Percentiles rank a stretch among this genome's conserved stretches.
Evolutionary conservation across 768 basidiomycete genomes (phyloP).

Genomic region (Trichaptum fuscoviolaceum): DNA sequence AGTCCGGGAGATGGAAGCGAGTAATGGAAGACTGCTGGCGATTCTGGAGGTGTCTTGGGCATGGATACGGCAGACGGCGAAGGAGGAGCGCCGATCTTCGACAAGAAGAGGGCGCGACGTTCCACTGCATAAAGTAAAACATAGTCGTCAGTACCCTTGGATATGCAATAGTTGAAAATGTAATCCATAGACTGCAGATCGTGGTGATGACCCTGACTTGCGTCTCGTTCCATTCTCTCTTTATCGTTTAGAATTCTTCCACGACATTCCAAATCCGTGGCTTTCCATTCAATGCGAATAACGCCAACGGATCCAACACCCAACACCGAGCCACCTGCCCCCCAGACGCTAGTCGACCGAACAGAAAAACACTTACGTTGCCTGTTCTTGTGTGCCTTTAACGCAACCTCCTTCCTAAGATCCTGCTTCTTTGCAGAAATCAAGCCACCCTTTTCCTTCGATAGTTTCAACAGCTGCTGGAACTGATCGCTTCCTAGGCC

Average conservation of each 20-base stretch:
- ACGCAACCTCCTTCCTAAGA: conserved; percentile 69
- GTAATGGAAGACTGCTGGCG: conserved; percentile 64
- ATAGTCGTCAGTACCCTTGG: conserved; percentile 6
- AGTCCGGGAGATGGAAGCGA: conserved; percentile 64
- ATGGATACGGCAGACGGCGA: conserved; percentile 51
- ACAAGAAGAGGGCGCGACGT: conserved; percentile 70
- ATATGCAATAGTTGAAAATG: background rate
- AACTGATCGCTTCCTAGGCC: conserved; percentile 63
- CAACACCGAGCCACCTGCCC: background rate
- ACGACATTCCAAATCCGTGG: background rate
- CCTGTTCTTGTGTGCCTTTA: conserved; percentile 68
- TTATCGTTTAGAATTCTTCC: background rate
- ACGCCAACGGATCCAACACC: background rate
- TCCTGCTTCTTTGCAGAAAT: conserved; percentile 46
- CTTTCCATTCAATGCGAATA: background rate
- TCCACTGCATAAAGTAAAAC: conserved; percentile 41
- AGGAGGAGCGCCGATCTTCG: conserved; percentile 64
- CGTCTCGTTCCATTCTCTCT: background rate
- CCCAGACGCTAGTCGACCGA: background rate
- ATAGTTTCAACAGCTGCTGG: conserved; percentile 55
- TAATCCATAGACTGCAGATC: background rate
- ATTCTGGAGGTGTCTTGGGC: conserved; percentile 65
- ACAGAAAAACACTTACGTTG: conserved; percentile 47
- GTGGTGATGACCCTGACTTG: background rate
- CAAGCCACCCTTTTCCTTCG: conserved; percentile 48